Conservation (phyloP, 768 basidiomycete genomes). For the Coprinellus micaceus region DNA sequence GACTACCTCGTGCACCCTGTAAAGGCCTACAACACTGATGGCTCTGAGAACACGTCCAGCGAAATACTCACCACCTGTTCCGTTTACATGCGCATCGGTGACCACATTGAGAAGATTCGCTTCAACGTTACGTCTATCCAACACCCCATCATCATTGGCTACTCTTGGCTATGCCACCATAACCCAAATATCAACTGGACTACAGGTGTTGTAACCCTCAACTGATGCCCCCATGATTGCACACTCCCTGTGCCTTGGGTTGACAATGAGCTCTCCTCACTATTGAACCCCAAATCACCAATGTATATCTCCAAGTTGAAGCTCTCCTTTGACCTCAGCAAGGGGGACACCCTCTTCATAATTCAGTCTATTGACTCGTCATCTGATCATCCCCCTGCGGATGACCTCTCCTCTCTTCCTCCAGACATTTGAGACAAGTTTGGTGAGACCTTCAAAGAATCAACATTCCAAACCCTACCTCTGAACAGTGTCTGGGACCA, state of each 20-base stretch:
- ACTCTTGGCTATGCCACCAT: constrained; percentile 17
- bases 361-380: constrained; percentile 2
- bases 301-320: not conserved
- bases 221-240: not conserved
- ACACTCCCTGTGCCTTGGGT: not conserved
- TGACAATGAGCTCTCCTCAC: not conserved
- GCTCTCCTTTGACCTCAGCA: not conserved
- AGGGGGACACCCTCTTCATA: not conserved
- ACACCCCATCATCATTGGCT: constrained; percentile 18
- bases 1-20: not conserved
- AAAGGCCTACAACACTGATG: constrained; percentile 17
- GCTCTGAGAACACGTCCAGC: constrained; percentile 20
- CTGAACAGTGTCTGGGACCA: constrained; percentile 3
- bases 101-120: constrained; percentile 16
- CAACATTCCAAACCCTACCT: not conserved
- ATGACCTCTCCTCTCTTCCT: not conserved
- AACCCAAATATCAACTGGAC: constrained; percentile 6
- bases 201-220: not conserved
- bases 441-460: not conserved
- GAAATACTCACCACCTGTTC: constrained; percentile 17
- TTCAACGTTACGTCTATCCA: constrained; percentile 20
- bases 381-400: not conserved
- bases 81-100: constrained; percentile 14
- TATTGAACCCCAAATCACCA: not conserved
- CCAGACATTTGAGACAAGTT: not conserved